These are phyloP conservation scores for Aureobasidium mangrovei DNA, from an alignment of 2,329 filamentous ascomycete species.

Conservation along the genomic window DNA sequence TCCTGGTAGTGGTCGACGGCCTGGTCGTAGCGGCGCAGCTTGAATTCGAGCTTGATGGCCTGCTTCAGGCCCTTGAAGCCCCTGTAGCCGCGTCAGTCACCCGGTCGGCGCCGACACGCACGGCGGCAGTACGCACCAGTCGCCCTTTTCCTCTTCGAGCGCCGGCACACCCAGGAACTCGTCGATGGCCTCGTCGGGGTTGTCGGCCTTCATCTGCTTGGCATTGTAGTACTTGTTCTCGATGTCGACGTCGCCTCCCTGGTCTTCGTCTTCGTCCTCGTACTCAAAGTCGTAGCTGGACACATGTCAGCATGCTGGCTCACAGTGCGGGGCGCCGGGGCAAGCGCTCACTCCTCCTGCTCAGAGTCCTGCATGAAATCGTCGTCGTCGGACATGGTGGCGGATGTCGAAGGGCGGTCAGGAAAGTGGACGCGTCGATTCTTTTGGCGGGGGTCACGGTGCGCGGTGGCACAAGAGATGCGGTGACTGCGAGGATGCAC, in stretches of 20 bases:
- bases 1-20: constrained; percentile 88
- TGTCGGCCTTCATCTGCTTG: constrained; percentile 85
- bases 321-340: not conserved
- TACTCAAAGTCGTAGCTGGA: constrained; percentile 89
- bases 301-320: constrained; percentile 20
- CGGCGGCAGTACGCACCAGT: constrained; percentile 54
- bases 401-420: constrained; percentile 9
- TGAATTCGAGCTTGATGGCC: constrained; percentile 94
- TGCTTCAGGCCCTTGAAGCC: constrained; percentile 98
- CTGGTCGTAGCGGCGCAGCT: constrained; percentile 79
- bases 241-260: constrained; percentile 82
- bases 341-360: constrained; percentile 60
- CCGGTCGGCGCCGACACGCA: not conserved
- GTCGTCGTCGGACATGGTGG: constrained; percentile 70
- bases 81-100: constrained; percentile 28
- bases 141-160: constrained; percentile 82
- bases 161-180: constrained; percentile 86
- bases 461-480: not conserved
- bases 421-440: not conserved
- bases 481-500: not conserved
- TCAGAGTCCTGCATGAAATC: constrained; percentile 93
- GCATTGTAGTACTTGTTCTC: constrained; percentile 99
- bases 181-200: constrained; percentile 78
- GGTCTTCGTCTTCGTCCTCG: constrained; percentile 84
- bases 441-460: not conserved